Percentiles rank a stretch among this genome's conserved stretches.
Evolutionary conservation across 2,329 filamentous ascomycete species (phyloP).

Genomic region (Cercospora sesami): DNA sequence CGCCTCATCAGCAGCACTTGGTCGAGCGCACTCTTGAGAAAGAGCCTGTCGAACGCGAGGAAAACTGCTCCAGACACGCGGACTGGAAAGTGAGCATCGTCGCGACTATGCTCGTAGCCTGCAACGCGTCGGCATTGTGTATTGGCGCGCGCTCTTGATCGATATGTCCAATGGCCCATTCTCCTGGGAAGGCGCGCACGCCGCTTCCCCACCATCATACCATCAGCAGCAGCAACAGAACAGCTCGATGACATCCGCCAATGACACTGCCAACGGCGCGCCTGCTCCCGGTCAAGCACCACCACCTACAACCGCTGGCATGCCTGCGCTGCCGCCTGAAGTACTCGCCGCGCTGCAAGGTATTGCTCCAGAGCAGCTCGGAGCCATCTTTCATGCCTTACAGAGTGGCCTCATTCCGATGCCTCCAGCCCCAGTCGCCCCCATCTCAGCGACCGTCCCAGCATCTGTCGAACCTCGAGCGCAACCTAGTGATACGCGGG

Average conservation of each 20-base stretch:
- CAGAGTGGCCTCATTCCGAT: conserved; percentile 33
- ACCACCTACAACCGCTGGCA: background rate
- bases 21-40: background rate
- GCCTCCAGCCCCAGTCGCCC: conserved; percentile 22
- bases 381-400: conserved; percentile 29
- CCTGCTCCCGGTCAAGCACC: conserved; percentile 6
- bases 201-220: conserved; percentile 11
- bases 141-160: conserved; percentile 14
- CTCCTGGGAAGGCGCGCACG: conserved; percentile 17
- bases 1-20: background rate
- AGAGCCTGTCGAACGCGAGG: background rate
- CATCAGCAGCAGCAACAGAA: conserved; percentile 18
- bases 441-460: background rate
- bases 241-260: background rate
- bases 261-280: conserved; percentile 17
- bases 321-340: conserved; percentile 9
- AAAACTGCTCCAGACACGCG: background rate
- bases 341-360: conserved; percentile 23
- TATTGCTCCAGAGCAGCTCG: conserved; percentile 35
- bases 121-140: background rate
- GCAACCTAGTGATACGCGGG: background rate
- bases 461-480: background rate
- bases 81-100: background rate
- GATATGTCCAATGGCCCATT: conserved; percentile 31
- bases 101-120: conserved; percentile 7